These are phyloP conservation scores for Trametes cubensis DNA, from an alignment of 768 basidiomycete species.

Conservation along the genomic window DNA sequence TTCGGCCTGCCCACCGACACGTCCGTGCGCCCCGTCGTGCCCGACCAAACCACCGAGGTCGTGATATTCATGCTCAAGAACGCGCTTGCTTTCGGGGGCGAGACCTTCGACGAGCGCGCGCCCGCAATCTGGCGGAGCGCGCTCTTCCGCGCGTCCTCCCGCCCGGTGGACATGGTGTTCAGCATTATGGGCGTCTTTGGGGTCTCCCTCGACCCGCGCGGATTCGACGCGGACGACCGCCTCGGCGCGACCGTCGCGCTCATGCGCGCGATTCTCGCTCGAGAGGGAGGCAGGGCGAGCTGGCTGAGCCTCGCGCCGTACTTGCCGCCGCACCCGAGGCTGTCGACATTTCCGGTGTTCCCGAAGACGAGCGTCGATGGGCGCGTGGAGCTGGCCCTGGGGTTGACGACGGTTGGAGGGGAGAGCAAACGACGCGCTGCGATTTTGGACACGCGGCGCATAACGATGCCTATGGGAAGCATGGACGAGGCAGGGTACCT, in stretches of 20 bases:
- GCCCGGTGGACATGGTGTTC: conserved; percentile 21
- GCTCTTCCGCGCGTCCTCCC: conserved; percentile 22
- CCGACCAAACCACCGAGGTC: too few relatives aligned
- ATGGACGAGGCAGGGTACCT: conserved; percentile 18
- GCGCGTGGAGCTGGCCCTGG: not conserved
- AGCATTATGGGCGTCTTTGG: conserved; percentile 23
- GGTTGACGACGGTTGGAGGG: too few relatives aligned
- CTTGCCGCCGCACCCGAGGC: not conserved
- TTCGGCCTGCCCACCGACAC: too few relatives aligned
- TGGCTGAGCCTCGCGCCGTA: conserved; percentile 13
- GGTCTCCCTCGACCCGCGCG: conserved; percentile 11
- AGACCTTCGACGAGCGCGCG: conserved; percentile 11
- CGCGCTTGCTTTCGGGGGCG: conserved; percentile 5
- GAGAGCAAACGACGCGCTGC: not conserved
- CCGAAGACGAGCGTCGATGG: conserved; percentile 4
- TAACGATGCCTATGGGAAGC: conserved; percentile 5
- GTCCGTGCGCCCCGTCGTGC: too few relatives aligned
- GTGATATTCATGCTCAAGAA: too few relatives aligned
- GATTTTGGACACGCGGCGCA: conserved; percentile 7
- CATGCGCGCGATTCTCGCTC: conserved; percentile 7
- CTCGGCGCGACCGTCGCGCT: conserved; percentile 10
- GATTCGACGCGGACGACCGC: conserved; percentile 12
- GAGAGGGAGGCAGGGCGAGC: conserved; percentile 5
- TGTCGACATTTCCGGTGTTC: conserved; percentile 4
- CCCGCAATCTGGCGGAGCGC: conserved; percentile 18